phyloP scores from a whole-genome alignment of 352 stramenopile species.

The Hyaloperonospora brassicae region DNA sequence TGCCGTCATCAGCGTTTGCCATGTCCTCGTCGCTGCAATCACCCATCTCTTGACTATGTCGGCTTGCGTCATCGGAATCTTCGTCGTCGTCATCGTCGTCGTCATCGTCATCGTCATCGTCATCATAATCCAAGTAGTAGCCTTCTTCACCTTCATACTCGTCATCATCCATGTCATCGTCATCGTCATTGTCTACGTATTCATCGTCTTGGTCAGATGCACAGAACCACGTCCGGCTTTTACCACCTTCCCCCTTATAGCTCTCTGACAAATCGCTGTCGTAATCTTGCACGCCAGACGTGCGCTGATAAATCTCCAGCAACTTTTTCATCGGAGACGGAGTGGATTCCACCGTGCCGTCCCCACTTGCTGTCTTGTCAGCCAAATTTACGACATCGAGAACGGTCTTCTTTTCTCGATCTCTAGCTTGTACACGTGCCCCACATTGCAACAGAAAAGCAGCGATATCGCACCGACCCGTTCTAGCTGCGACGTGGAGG shows the following conservation, averaged over 20 bases:
- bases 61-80: slow-evolving; percentile 8
- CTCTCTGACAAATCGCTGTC: slow-evolving; percentile 50
- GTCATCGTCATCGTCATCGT: too few relatives aligned
- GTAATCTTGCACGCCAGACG: slow-evolving; percentile 20
- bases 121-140: slow-evolving; percentile 48
- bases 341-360: slow-evolving; percentile 2
- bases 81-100: slow-evolving; percentile 43
- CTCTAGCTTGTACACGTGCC: slow-evolving; percentile 41
- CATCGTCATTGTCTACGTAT: slow-evolving; percentile 40
- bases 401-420: slow-evolving; percentile 47
- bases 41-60: slow-evolving; percentile 17
- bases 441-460: slow-evolving; percentile 73
- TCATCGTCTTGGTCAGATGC: slow-evolving; percentile 38
- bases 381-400: slow-evolving; percentile 30
- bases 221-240: slow-evolving; percentile 34
- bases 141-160: slow-evolving; percentile 48
- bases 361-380: slow-evolving; percentile 8
- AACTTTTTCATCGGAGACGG: slow-evolving; percentile 47
- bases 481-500: slow-evolving; percentile 53
- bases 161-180: slow-evolving; percentile 47
- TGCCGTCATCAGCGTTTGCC: slow-evolving; percentile 8
- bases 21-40: slow-evolving; percentile 38
- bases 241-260: slow-evolving; percentile 21
- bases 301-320: slow-evolving; percentile 39
- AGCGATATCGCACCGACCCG: slow-evolving; percentile 63